Conservation (phyloP, 345 rosid species). For the Erysimum cheiranthoides region DNA sequence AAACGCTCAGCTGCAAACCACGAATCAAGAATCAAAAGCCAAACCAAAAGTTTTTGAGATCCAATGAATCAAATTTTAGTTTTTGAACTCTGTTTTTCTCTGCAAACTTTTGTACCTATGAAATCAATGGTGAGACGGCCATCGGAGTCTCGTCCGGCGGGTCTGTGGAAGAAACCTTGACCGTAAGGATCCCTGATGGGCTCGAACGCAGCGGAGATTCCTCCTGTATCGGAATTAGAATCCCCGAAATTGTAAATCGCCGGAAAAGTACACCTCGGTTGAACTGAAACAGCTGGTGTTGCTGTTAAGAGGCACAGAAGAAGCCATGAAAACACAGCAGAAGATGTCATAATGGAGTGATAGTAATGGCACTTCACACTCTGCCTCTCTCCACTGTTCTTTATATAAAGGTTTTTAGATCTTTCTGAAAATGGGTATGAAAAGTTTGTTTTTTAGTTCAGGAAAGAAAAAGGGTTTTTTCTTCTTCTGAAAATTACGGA, state of each 20-base stretch:
- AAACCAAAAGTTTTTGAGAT: background rate
- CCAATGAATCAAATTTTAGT: background rate
- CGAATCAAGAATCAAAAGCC: background rate
- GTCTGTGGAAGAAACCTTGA: conserved; percentile 63
- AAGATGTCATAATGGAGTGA: conserved; percentile 43
- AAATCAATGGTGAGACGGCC: conserved; percentile 88
- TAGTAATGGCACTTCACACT: conserved; percentile 1
- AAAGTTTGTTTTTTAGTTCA: too few species aligned
- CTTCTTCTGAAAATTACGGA: background rate
- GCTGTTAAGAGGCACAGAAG: conserved; percentile 41
- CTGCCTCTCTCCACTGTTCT: background rate
- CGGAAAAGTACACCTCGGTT: conserved; percentile 58
- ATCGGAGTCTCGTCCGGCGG: conserved; percentile 72
- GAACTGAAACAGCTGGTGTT: conserved; percentile 29
- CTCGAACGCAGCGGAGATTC: conserved; percentile 78
- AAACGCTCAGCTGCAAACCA: conserved; percentile 72
- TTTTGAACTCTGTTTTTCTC: conserved; percentile 1
- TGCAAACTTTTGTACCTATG: conserved; percentile 55
- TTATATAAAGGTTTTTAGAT: background rate
- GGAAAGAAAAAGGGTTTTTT: background rate
- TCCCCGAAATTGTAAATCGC: conserved; percentile 93
- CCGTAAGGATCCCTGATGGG: conserved; percentile 67
- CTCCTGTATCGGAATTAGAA: conserved; percentile 88
- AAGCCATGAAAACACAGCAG: conserved; percentile 46
- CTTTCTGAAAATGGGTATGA: conserved; percentile 9